These are phyloP conservation scores for Debaryomyces sp. DNA, from an alignment of 1,139 yeast genomes.

Conservation along the genomic window DNA sequence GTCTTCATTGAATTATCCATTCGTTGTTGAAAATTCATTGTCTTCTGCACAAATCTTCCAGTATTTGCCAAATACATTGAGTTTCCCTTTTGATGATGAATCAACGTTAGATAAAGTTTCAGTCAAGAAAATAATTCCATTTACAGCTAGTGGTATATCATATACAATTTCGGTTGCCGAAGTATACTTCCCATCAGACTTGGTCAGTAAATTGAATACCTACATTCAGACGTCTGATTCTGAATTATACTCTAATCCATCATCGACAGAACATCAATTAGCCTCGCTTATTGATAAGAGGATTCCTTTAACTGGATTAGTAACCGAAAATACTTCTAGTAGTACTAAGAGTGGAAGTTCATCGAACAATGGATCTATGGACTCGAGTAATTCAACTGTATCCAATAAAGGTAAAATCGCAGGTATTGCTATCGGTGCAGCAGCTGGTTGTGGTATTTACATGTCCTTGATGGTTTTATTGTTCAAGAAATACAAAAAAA, in stretches of 20 bases:
- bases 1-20: conserved; percentile 67
- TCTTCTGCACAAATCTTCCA: conserved; percentile 78
- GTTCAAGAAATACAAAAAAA: conserved; percentile 43
- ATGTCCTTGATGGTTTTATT: conserved; percentile 52
- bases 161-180: conserved; percentile 78
- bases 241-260: conserved; percentile 51
- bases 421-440: conserved; percentile 69
- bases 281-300: conserved; percentile 62
- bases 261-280: conserved; percentile 47
- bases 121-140: conserved; percentile 68
- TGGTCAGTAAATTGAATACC: conserved; percentile 46
- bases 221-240: conserved; percentile 49
- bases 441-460: conserved; percentile 63
- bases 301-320: conserved; percentile 62
- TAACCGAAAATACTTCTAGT: conserved; percentile 22
- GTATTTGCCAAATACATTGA: conserved; percentile 61
- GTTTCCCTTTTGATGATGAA: conserved; percentile 49
- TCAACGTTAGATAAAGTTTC: conserved; percentile 38
- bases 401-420: conserved; percentile 47
- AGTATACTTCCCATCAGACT: conserved; percentile 64
- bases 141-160: conserved; percentile 48
- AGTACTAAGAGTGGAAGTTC: conserved; percentile 20
- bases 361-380: conserved; percentile 46
- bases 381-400: conserved; percentile 24
- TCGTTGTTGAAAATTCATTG: conserved; percentile 65